A percentile compares a stretch with the other conserved stretches of the same genome.
Evolutionary conservation across 345 rosid genomes (phyloP).

Genomic region (Eucalyptus marginata): DNA sequence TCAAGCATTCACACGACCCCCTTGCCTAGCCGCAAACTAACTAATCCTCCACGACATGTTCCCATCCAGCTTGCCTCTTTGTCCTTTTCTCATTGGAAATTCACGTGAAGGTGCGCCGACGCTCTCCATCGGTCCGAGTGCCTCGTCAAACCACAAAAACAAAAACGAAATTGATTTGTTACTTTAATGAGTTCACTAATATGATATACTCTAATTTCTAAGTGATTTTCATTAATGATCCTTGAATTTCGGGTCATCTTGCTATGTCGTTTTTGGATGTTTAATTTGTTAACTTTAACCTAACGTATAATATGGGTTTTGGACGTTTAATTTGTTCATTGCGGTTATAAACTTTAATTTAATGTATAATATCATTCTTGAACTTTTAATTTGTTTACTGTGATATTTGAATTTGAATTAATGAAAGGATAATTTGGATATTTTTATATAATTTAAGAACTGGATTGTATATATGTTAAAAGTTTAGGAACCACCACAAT

Average conservation of each 20-base stretch:
- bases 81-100: neutral
- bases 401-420: rapidly evolving
- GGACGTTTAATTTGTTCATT: rapidly evolving
- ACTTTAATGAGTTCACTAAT: neutral
- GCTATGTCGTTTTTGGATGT: rapidly evolving
- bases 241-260: neutral
- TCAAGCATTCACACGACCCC: neutral
- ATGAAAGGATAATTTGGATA: rapidly evolving
- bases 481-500: rapidly evolving
- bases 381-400: rapidly evolving
- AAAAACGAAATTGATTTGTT: neutral
- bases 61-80: neutral
- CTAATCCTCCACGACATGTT: neutral
- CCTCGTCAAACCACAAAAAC: neutral
- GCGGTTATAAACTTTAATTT: rapidly evolving
- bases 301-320: rapidly evolving
- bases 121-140: neutral
- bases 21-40: neutral
- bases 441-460: too few species aligned
- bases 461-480: rapidly evolving
- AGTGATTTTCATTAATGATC: neutral
- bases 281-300: neutral
- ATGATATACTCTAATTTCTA: neutral
- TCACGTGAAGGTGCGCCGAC: neutral
- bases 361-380: rapidly evolving